Base-by-base conservation (phyloP, 306 rosid genomes). In the Echinosophora koreensis region DNA sequence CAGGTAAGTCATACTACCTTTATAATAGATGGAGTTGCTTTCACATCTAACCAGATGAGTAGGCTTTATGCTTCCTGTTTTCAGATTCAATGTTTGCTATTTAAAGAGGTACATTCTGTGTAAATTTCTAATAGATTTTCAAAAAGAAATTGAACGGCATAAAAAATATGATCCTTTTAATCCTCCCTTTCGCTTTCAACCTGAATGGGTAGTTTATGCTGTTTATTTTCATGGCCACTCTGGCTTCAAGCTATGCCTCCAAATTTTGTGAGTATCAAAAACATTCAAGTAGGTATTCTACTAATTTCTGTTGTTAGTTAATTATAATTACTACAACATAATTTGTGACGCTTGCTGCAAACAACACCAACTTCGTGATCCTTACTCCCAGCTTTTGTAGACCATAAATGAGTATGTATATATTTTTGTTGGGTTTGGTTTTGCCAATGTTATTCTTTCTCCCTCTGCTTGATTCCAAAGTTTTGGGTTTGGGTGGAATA, bases 1-100 rank as follows among this genome's bases (percentile, higher is more conserved):
- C 99, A 96, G 99, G 99, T 96, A 96, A 96, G 99, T 96, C 84
- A 80, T 89, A 91, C 97, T 92, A 86, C 96, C 95, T 81, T 86
- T 87, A 74, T 73, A 67, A 72, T 84, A 74, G 55, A 82, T 49
- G 87, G 92, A 87, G 93, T 87, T 87, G 88, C 89, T 86, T 86
- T 86, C 86, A 59, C 84, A 81, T 89, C 96, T 94, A 84, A 85
- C 93, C 89, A 81, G 77, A 88, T 87, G 80, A 87, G 92, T 91
- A 88, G 91, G 97, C 92, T 83, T 83, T 84, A 86, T 83, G 82
- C 87, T 88, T 83, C 75, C 61, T 81, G 66, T 79, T 78, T 82
- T 82, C 84, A 85, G 89, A 82, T 85, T 85, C 84, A 56, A 82
- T 89, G 70, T 87, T 91, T 84, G 67, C 79, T 86, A 80, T 73